A percentile compares a stretch with the other conserved stretches of the same genome.
phyloP scores from a whole-genome alignment of 257 asterid genomes.

The Lycium ferocissimum region DNA sequence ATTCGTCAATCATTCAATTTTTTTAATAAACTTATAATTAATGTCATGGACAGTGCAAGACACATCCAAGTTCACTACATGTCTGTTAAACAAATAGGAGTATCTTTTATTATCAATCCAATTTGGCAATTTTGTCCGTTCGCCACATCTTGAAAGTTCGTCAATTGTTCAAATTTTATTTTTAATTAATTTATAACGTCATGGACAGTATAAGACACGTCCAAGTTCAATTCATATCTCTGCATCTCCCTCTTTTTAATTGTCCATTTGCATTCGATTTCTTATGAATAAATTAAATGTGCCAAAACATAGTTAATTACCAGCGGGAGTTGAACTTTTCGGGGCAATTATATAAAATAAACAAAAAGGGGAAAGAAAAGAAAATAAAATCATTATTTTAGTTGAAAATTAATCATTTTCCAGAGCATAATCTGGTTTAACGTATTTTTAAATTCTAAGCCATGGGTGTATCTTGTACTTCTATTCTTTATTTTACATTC shows the following conservation, averaged over 20 bases:
- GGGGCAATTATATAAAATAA: background rate
- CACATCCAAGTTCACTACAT: background rate
- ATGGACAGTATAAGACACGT: background rate
- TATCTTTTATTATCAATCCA: background rate
- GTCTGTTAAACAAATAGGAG: background rate
- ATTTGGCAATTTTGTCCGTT: background rate
- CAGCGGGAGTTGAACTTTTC: background rate
- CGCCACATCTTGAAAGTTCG: background rate
- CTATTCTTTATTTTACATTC: background rate
- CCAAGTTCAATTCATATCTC: background rate
- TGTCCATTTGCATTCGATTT: background rate
- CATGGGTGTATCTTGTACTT: background rate
- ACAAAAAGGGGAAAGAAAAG: background rate
- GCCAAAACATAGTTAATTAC: background rate
- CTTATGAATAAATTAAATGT: conserved; percentile 1
- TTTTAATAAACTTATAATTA: background rate
- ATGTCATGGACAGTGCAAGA: background rate
- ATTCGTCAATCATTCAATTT: background rate
- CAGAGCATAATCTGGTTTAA: background rate
- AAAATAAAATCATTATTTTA: background rate
- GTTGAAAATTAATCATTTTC: background rate
- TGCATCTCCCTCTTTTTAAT: background rate
- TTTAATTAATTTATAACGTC: background rate
- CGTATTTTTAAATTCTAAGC: background rate
- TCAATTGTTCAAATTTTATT: background rate